Conservation (phyloP, 192 early-diverging fungal species). For the Fimicolochytrium jonesii region DNA sequence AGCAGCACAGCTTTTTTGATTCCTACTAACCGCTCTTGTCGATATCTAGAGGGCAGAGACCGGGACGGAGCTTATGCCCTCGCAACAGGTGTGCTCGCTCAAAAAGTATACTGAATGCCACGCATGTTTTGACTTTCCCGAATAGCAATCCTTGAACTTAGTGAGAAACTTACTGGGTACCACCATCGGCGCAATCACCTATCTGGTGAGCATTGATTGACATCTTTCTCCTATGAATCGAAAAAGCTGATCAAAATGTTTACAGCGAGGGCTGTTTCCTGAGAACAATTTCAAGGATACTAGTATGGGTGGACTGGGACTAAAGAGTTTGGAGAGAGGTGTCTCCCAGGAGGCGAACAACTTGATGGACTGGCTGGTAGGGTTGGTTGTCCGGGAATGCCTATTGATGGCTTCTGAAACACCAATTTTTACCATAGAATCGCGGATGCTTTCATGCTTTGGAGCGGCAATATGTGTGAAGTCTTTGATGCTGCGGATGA, state of each 20-base stretch:
- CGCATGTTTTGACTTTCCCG: too few relatives aligned
- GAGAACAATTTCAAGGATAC: constrained; percentile 45
- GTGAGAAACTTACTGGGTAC: constrained; percentile 38
- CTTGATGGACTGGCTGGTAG: constrained; percentile 38
- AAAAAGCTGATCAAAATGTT: background rate
- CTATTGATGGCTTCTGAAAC: too few relatives aligned
- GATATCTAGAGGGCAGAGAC: too few relatives aligned
- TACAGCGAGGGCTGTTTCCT: constrained; percentile 36
- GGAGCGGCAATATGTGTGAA: constrained; percentile 37
- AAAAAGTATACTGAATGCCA: too few relatives aligned
- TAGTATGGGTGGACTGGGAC: constrained; percentile 16
- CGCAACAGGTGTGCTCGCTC: too few relatives aligned
- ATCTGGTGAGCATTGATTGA: constrained; percentile 17
- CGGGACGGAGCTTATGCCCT: too few relatives aligned
- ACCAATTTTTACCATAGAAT: too few relatives aligned
- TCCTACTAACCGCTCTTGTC: too few relatives aligned
- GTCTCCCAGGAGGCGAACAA: constrained; percentile 38
- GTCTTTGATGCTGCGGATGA: too few relatives aligned
- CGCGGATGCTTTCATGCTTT: constrained; percentile 45
- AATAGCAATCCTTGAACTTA: constrained; percentile 28
- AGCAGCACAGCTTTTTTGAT: too few relatives aligned
- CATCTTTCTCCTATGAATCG: background rate
- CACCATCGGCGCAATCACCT: constrained; percentile 41
- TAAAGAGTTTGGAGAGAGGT: constrained; percentile 29
- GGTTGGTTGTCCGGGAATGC: too few relatives aligned